Evolutionary conservation across 768 basidiomycete genomes (phyloP), one percentile per base, ranked within the genome.

Genomic region (Rickenella mellea): DNA sequence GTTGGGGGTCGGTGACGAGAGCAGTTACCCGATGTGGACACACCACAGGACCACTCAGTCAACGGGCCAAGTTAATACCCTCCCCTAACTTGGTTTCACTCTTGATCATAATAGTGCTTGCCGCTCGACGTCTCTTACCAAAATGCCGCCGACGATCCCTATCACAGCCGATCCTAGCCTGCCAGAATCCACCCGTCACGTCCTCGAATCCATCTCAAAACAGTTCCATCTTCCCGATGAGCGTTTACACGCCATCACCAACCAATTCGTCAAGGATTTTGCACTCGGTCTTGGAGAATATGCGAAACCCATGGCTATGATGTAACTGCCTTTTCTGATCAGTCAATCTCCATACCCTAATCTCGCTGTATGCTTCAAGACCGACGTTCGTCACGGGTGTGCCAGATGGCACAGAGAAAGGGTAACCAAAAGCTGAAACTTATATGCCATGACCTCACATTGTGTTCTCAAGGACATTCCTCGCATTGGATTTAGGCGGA

Each of bases 341-440:
- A 17, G 12, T 37, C 32, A 15, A 29, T 50, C 9, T 44, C 33
- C 27, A 20, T 12, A 28, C 41, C 32, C 28, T 41, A 8, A 40
- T 12, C 7, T 20, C 39, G 15, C 37, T 40, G 21, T 43, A 20
- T 52, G n/a, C n/a, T n/a, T n/a, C n/a, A n/a, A 92, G 89, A 50
- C 96, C 96, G 5, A 86, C 90, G 8, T 99, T 89, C 63, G 89
- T 98, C 31, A 90, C 86, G n/a, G 83, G 83, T 39, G 89, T 96
- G 20, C 96, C 96, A 33, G 74, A 96, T 60, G 96, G 96, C 35
- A 78, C 81, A 39, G 96, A 99, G 64, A 84, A 77, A 44, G 96
- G 96, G 90, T 91, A 62, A 54, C 76, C 20, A 29, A 15, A 14
- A 39, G 37, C 24, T 44, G 27, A 45, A 31, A 27, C 25, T 29